Evolutionary conservation across 2,329 filamentous ascomycete species (phyloP).

Genomic region (Scleromitrula shiraiana): DNA sequence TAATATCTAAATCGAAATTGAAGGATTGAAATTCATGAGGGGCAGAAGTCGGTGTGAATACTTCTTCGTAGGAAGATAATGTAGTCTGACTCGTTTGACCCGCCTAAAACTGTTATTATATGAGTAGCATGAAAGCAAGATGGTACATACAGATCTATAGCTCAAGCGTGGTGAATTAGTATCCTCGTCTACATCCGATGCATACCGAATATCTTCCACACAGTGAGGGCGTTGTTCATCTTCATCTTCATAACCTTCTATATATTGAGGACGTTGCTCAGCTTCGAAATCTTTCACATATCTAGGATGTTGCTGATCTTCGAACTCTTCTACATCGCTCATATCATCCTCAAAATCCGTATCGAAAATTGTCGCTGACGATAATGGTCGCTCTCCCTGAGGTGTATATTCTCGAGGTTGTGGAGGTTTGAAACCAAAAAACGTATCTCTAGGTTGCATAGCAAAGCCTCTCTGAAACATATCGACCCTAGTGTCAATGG

Average conservation of each 20-base stretch:
- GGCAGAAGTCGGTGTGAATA: constrained; percentile 65
- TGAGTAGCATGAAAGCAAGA: constrained; percentile 11
- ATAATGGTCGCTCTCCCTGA: constrained; percentile 40
- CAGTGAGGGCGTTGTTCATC: not conserved
- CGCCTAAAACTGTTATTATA: constrained; percentile 39
- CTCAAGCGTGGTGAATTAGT: constrained; percentile 58
- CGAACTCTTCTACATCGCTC: constrained; percentile 37
- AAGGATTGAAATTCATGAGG: constrained; percentile 49
- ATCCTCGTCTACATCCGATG: constrained; percentile 26
- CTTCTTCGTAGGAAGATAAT: constrained; percentile 78
- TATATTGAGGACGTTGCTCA: constrained; percentile 24
- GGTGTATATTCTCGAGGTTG: constrained; percentile 40
- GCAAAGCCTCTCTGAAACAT: constrained; percentile 38
- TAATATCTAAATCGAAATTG: constrained; percentile 47
- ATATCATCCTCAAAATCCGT: constrained; percentile 61
- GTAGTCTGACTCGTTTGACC: constrained; percentile 74
- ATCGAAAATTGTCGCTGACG: constrained; percentile 68
- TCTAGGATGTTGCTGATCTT: not conserved
- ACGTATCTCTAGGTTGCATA: constrained; percentile 42
- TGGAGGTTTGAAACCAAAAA: constrained; percentile 50
- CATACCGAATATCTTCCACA: constrained; percentile 7
- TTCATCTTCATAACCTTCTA: constrained; percentile 32
- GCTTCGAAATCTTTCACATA: constrained; percentile 29
- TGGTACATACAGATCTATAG: constrained; percentile 59
- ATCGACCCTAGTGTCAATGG: constrained; percentile 27